These are phyloP conservation scores for Amanita muscaria DNA, from an alignment of 768 basidiomycete genomes.

Conservation along the genomic window DNA sequence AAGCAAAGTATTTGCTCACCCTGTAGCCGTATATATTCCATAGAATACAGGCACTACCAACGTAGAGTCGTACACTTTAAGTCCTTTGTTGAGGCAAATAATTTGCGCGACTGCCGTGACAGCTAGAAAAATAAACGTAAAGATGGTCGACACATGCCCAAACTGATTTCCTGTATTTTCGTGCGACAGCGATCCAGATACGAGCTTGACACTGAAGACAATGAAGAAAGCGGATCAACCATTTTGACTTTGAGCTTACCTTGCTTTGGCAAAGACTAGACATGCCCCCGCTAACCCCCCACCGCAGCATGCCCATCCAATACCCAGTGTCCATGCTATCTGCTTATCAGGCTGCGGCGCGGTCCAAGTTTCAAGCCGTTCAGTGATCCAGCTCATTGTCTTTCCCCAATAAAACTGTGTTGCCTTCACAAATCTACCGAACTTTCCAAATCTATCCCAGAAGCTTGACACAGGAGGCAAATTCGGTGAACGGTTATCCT, in stretches of 20 bases:
- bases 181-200: conserved; percentile 69
- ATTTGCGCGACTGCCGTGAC: conserved; percentile 85
- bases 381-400: conserved; percentile 44
- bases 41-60: conserved; percentile 94
- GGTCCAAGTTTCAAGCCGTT: conserved; percentile 66
- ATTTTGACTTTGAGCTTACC: conserved; percentile 31
- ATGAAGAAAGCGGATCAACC: conserved; percentile 9
- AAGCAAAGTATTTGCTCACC: conserved; percentile 35
- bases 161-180: conserved; percentile 84
- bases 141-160: conserved; percentile 70
- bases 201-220: conserved; percentile 58
- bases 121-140: conserved; percentile 59
- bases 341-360: conserved; percentile 76
- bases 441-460: conserved; percentile 6
- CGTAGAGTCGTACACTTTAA: conserved; percentile 86
- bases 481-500: conserved; percentile 4
- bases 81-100: conserved; percentile 81
- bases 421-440: conserved; percentile 18
- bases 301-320: conserved; percentile 90
- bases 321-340: conserved; percentile 85
- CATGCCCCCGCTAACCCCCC: conserved; percentile 85
- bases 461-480: conserved; percentile 1
- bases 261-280: conserved; percentile 73
- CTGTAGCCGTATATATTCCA: conserved; percentile 80
- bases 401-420: conserved; percentile 33